Evolutionary conservation across 2,329 filamentous ascomycete species (phyloP), one percentile per base, ranked within the genome.

Genomic region (Tolypocladium tropicale): DNA sequence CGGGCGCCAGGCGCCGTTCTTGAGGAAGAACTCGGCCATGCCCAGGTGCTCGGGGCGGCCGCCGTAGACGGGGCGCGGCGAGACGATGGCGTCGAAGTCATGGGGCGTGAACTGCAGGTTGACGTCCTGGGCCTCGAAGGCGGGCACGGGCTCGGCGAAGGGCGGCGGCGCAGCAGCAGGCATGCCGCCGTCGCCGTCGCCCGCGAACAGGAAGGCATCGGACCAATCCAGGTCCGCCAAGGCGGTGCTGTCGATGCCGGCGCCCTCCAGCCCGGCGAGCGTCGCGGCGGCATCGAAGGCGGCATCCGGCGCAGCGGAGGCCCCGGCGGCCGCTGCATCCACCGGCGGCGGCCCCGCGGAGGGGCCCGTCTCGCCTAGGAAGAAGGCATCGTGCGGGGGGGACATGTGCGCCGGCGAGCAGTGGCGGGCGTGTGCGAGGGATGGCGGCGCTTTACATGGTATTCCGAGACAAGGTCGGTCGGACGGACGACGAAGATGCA

Each of bases 1-100:
- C 0, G 77, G 75, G 11, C 71, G 65, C 57, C 70, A 72, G 0
- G 73, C 74, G 12, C 75, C 75, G 48, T 70, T 70, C 54, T 75
- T 66, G 52, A 68, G 63, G 56, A 74, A 70, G 57, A 73, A 72
- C 21, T 72, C 68, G 18, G 73, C 69, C 39, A 72, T 69, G 2
- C 63, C 61, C 1, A 64, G 65, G 43, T 56, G 50, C 30, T 56
- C 54, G 7, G 53, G 37, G 6, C 18, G 39, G 37, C 36, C 54
- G 36, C 51, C 53, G 52, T 56, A 41, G 10, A 16, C 54, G 18
- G 55, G 6, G n/a, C 7, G 41, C 28, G 52, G 32, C 12, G 18
- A 3, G 30, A 14, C 32, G 25, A 30, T 25, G 28, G 28, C 25
- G 25, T 28, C 14, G n/a, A 43, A 52, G 36, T 46, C 32, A 28